These are phyloP conservation scores for Ocimum tenuiflorum DNA, from an alignment of 257 asterid genomes.

Conservation along the genomic window DNA sequence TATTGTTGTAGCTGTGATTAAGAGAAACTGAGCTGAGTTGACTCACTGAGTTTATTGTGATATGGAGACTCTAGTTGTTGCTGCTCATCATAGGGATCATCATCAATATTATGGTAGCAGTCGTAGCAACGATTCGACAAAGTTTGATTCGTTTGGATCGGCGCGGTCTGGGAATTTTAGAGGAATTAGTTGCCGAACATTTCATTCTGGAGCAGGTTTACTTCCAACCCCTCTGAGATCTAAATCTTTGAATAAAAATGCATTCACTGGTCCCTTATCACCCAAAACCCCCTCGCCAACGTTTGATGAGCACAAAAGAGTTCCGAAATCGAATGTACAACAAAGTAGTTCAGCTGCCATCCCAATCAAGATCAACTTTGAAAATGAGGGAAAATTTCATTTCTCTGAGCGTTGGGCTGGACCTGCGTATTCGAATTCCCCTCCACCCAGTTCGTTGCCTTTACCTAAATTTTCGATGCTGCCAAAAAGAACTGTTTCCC, in stretches of 20 bases:
- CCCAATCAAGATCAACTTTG: constrained; percentile 35
- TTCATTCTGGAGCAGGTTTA: constrained; percentile 49
- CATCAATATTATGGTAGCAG: constrained; percentile 40
- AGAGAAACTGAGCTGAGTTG: constrained; percentile 3
- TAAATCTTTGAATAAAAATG: constrained; percentile 22
- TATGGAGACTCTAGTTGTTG: constrained; percentile 64
- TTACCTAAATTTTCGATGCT: constrained; percentile 53
- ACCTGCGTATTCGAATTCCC: constrained; percentile 71
- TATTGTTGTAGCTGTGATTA: constrained; percentile 5
- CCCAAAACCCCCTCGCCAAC: constrained; percentile 31
- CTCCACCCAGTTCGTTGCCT: constrained; percentile 90
- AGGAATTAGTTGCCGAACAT: constrained; percentile 54
- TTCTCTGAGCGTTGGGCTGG: constrained; percentile 90
- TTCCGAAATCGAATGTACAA: constrained; percentile 11
- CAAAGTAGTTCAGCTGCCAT: constrained; percentile 34
- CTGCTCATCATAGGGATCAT: constrained; percentile 45
- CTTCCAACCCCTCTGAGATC: constrained; percentile 51
- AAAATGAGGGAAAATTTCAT: constrained; percentile 21
- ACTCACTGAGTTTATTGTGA: constrained; percentile 13
- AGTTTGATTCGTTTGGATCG: constrained; percentile 34
- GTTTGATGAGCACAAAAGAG: constrained; percentile 15
- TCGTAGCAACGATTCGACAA: constrained; percentile 19
- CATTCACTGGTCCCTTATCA: constrained; percentile 16
- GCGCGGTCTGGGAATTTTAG: constrained; percentile 29
- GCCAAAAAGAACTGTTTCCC: constrained; percentile 63